Base-by-base conservation (phyloP, 2,329 filamentous ascomycete species). In the Escovopsis sp. region DNA sequence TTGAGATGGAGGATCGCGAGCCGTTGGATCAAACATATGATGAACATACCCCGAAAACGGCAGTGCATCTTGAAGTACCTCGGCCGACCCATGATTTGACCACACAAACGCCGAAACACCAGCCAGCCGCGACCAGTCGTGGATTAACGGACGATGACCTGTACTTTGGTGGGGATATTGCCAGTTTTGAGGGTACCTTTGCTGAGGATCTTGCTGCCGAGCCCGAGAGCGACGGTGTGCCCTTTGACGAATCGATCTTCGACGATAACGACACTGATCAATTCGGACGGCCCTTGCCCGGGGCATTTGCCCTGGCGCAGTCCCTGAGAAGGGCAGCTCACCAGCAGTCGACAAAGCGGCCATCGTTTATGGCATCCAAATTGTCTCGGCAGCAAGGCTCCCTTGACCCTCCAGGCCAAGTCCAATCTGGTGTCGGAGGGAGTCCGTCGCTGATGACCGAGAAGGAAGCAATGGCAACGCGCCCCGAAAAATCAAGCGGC, bases 171-270 rank as follows among this genome's bases (percentile, higher is more conserved):
- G 74, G 75, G 47, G 76, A 75, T 3, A 55, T 73, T 44, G 63
- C 68, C 12, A 65, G 38, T 55, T 71, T 47, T 36, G 58, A 62
- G 28, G 49, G 53, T 15, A 58, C 61, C 35, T 66, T 70, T 45
- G 60, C 63, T 7, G 62, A 61, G 38, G 60, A 63, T 34, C 58
- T 65, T 3, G 62, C 55, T 18, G 49, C 47, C 4, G 46, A 46
- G 29, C 50, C 50, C 11, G 51, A 67, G 39, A 65, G 63, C 14
- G 70, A 77, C 19, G 63, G 63, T 2, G 59, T 61, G 0, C 62
- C 68, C 2, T 83, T 85, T 50, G 78, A 85, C 41, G 79, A 85
- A 50, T 78, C 75, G 5, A 66, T 83, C 12, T 84, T 85, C 48
- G 79, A 85, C 43, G 65, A 74, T 23, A 65, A 79, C 35, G 73